Base-by-base conservation (phyloP, 179 eudicot genomes). In the Dionaea muscipula region DNA sequence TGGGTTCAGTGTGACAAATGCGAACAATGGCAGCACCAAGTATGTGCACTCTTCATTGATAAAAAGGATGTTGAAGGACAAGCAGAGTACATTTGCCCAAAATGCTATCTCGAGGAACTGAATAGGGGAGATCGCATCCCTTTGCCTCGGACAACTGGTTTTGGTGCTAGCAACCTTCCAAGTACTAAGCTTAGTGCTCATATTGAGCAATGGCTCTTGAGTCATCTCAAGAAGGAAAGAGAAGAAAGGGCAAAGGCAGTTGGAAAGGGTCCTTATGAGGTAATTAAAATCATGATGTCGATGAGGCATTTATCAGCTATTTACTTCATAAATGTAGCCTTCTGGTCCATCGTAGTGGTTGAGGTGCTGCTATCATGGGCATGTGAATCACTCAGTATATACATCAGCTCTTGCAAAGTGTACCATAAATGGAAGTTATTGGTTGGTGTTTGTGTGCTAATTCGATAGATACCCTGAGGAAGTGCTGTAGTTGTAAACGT, bases 1-100 rank as follows among this genome's bases (percentile, higher is more conserved):
- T 87, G 98, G 98, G 98, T 87, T 56, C 91, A 77, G 57, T 91
- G 98, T 66, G 91, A 84, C 57, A 79, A 71, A 72, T 91, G 98
- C 59, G 71, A 81, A 70, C 56, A 72, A 55, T 91, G 98, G 98
- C 95, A 84, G 67, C 98, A 84, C 66, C 94, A 84, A 68, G 79
- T 84, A 72, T 91, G 98, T 66, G 91, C 81, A 21, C 86, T 91
- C 11, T 84, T 78, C 53, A 91, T 75, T 74, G 73, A 77, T 65
- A 80, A 82, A 69, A 71, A 73, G 53, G 84, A 87, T 69, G 31
- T 60, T 19, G 87, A 81, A 43, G 91, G 94, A 44, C 53, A 80
- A 47, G 73, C 72, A 18, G 78, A 73, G 62, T 87, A 84, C 63
- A 48, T 74, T 46, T 91, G 95, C 68, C 98, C 95, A 3, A 72